Base-by-base conservation (phyloP, 148 eudicot genomes). In the Rhododendron griersonianum region DNA sequence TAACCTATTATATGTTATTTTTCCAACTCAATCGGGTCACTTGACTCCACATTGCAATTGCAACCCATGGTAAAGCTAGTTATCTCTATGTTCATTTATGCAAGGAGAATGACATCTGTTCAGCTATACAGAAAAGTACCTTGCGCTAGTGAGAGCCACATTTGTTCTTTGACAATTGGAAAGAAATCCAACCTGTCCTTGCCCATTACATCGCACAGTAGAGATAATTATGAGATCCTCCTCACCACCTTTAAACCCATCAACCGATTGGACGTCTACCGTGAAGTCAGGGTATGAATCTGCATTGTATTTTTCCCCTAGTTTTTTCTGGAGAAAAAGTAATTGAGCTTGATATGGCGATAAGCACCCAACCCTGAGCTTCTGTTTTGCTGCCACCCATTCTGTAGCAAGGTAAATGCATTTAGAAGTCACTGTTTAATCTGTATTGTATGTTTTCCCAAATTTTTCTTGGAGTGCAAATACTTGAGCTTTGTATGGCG, bases 151-250 rank as follows among this genome's bases (percentile, higher is more conserved):
- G 16, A 96, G 84, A 39, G 41, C 41, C 41, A 39, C 41, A 39
- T 39, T 39, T 39, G 41, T 4, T 39, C 41, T 39, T 39, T 93
- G 94, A 45, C 84, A 88, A 85, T 94, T 92, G 13, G 92, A 90
- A 16, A 94, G 94, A 81, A 95, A 95, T 5, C 98, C 96, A 61
- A 95, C 86, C 1, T 89, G 80, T 73, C 98, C 96, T 15, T 48
- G 84, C 61, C 82, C 77, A 65, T 94, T 95, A 84, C 92, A 86
- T 61, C 96, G 86, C 21, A 94, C 98, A 1, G 93, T 93, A 7
- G 96, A 94, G 57, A 95, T 91, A 30, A 94, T 92, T 8, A 95
- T 91, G 15, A 94, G 41, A 39, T 39, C 41, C 41, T 39, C 41
- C 5, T 39, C 41, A 39, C 41, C 41, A 39, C 41, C 41, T 21